Base-by-base conservation (phyloP, 352 stramenopile genomes). In the Phytopythium boreale region DNA sequence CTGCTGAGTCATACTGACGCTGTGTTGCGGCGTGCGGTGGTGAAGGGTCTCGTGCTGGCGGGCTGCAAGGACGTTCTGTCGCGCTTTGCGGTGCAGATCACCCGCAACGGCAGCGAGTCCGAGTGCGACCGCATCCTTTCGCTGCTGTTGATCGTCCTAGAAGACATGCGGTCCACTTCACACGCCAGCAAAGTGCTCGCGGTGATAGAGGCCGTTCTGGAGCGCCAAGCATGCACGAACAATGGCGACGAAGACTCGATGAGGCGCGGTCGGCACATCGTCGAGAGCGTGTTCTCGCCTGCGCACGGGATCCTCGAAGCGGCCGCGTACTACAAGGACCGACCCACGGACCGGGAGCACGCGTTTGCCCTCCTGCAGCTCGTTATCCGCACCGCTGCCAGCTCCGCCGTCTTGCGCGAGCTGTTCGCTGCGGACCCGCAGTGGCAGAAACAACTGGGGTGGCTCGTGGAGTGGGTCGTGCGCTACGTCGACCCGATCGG, bases 281-380 rank as follows among this genome's bases (percentile, higher is more conserved):
- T 62, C 20, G 41, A 62, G 27, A 76, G 84, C 24, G 44, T 93
- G 10, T 80, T 90, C 36, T 93, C 80, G 0, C 73, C 82, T 3
- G 72, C 74, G 1, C 71, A 73, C 20, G 82, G 82, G 0, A 27
- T 89, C 20, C 67, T 93, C 0, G 82, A 93, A 60, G 84, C 73
- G 4, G 82, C 82, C 8, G 64, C 64, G 2, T 93, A 90, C 65
- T 91, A 89, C 52, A 75, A 80, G 55, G 79, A 87, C 58, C 79
- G 87, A 27, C 3, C 74, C 62, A 4, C 65, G 77, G 4, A 75
- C 76, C 43, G 63, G 80, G 39, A 87, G 86, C 60, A 77, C 78
- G 27, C 27, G 7, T 79, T 86, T 53, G 61, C 84, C 34, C 61
- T 93, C 10, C 66, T 93, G 1, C 69, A 77, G 29, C 88, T 93